These are phyloP conservation scores for Pseudogymnoascus sp. DNA, from an alignment of 2,329 filamentous ascomycete species.

Conservation along the genomic window DNA sequence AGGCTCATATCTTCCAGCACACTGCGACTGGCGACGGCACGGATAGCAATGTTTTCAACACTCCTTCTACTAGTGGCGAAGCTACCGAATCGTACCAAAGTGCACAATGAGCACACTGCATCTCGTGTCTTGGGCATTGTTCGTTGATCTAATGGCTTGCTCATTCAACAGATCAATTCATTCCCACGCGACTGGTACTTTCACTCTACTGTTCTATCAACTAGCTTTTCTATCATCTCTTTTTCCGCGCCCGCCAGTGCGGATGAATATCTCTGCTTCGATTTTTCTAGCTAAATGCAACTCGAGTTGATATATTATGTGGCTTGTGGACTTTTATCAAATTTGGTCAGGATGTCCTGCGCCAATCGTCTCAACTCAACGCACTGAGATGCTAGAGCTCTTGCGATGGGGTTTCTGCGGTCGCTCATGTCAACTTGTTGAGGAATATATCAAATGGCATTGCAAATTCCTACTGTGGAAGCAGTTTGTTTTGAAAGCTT, in stretches of 20 bases:
- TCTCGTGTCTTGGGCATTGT: background rate
- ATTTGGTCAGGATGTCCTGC: background rate
- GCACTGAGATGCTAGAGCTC: background rate
- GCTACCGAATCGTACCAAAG: background rate
- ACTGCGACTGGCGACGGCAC: background rate
- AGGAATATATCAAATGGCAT: background rate
- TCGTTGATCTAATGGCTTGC: background rate
- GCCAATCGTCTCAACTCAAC: background rate
- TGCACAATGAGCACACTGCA: background rate
- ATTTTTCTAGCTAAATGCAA: background rate
- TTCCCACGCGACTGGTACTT: background rate
- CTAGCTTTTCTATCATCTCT: background rate
- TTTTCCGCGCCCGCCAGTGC: background rate
- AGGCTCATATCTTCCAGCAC: constrained; percentile 1
- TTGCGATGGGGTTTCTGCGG: background rate
- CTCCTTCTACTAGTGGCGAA: background rate
- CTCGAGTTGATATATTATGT: background rate
- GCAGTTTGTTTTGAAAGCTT: background rate
- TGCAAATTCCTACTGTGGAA: background rate
- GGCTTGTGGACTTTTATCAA: background rate
- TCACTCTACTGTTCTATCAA: background rate
- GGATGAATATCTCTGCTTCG: background rate
- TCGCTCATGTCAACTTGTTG: background rate
- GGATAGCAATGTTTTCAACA: background rate
- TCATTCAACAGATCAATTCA: background rate